Base-by-base conservation (phyloP, 495 filamentous ascomycete genomes). In the Hypoxylon cercidicola region DNA sequence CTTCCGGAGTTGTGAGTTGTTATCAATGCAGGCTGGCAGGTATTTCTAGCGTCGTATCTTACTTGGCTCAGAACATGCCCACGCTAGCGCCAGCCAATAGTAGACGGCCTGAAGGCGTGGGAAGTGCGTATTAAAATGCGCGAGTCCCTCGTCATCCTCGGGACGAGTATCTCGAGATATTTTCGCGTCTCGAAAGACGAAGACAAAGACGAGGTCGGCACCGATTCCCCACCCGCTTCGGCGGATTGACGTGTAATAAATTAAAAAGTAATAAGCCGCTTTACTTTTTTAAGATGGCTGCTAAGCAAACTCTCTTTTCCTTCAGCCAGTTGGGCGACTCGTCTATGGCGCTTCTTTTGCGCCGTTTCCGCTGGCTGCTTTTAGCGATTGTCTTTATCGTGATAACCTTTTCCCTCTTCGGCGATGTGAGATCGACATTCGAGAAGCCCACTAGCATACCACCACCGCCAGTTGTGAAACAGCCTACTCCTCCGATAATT, bases 331-430 rank as follows among this genome's bases (percentile, higher is more conserved):
- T 21, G 21, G 59, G 64, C 40, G 58, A 68, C 18, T 58, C 58
- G n/a, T 62, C 59, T 10, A 68, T 68, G 59, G 58, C 64, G 30
- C 48, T 55, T 23, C 43, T 65, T 8, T 5, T 68, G 48, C 64
- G 64, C 16, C 58, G 59, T 45, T 30, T 62, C 16, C 54, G 64
- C 53, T 62, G 53, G 64, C 48, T 62, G 48, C 54, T 68, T 39
- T 28, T 68, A n/a, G 59, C 58, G 11, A 59, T 59, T 37, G 28
- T 59, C 23, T 55, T 68, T 44, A 58, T 59, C 19, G 35, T 59
- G 1, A 41, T 43, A 0, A 35, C 43, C 2, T 62, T 55, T 10
- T 53, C 58, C 3, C 28, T 68, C 25, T 55, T 68, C 18, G 48
- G 59, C 16, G 3, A 46, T 16, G 64, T 62, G 10, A 53, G 16